Percentiles rank a stretch among this genome's conserved stretches.
phyloP scores from a whole-genome alignment of 208 protist genomes.

The Trypanosoma cruzi region DNA sequence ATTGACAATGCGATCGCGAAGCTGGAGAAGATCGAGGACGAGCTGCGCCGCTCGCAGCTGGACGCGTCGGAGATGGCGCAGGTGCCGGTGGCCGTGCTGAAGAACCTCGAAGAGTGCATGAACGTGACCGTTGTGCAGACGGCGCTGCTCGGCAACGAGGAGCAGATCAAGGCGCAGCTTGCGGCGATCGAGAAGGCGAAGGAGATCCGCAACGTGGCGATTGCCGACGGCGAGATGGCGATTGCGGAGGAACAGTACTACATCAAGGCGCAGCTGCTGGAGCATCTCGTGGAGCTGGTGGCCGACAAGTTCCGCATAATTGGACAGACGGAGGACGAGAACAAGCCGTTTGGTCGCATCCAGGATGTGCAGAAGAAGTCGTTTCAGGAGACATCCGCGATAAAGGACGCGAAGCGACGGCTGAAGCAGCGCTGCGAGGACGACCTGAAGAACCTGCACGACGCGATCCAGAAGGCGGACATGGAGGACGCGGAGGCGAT shows the following conservation, averaged over 20 bases:
- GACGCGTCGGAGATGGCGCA: constrained; percentile 52
- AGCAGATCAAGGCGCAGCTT: constrained; percentile 55
- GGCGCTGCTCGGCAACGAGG: constrained; percentile 53
- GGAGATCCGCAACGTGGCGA: constrained; percentile 47
- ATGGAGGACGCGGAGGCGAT: constrained; percentile 79
- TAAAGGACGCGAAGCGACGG: constrained; percentile 70
- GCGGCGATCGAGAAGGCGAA: constrained; percentile 46
- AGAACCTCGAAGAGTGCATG: constrained; percentile 53
- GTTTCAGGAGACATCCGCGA: constrained; percentile 69
- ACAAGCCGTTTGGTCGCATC: constrained; percentile 44
- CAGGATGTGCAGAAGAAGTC: constrained; percentile 78
- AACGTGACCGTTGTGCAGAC: constrained; percentile 55
- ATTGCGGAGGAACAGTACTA: constrained; percentile 67
- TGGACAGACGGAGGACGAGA: constrained; percentile 59
- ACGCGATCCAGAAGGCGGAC: constrained; percentile 80
- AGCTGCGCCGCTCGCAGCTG: constrained; percentile 56
- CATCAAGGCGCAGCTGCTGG: constrained; percentile 64
- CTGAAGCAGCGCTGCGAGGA: constrained; percentile 43
- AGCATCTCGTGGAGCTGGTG: constrained; percentile 54
- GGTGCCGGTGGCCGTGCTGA: constrained; percentile 46
- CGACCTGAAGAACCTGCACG: constrained; percentile 77
- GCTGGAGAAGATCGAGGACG: constrained; percentile 59
- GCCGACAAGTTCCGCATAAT: constrained; percentile 61
- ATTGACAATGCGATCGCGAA: constrained; percentile 57
- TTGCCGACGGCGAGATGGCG: constrained; percentile 56